A percentile compares a stretch with the other conserved stretches of the same genome.
Conservation (phyloP, 148 eudicot genomes). For the Spergularia bocconei region DNA sequence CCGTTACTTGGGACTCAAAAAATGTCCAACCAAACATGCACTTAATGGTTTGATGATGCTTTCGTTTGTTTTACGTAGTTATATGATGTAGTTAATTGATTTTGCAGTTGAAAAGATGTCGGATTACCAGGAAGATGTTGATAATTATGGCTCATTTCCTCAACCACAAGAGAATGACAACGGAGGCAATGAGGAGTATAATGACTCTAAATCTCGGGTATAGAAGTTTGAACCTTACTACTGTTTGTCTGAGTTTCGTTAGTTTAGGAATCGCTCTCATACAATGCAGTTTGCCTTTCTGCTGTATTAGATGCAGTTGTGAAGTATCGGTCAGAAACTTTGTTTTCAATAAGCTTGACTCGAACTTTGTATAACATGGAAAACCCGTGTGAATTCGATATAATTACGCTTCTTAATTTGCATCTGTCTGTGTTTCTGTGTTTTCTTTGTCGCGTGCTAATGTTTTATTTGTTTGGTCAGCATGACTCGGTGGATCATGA, state of each 20-base stretch:
- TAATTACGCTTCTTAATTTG: not conserved
- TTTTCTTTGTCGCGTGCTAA: conserved; percentile 3
- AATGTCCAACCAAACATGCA: too few relatives aligned
- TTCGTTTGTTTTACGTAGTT: too few relatives aligned
- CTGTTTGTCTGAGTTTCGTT: not conserved
- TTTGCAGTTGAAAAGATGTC: conserved; percentile 34
- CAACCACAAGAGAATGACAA: conserved; percentile 38
- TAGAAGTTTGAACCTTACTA: not conserved
- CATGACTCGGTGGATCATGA: conserved; percentile 59
- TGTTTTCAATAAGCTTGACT: not conserved
- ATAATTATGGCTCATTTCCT: conserved; percentile 37
- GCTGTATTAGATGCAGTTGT: not conserved
- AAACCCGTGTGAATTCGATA: not conserved
- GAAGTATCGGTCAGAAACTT: not conserved
- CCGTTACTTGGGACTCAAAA: too few relatives aligned
- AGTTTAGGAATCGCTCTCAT: not conserved
- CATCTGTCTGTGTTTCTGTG: not conserved
- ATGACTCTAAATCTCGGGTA: conserved; percentile 56
- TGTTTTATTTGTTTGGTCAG: conserved; percentile 26
- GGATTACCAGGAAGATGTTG: conserved; percentile 53
- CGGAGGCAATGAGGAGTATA: conserved; percentile 36
- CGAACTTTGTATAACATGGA: not conserved
- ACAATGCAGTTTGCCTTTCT: not conserved
- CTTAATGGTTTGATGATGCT: too few relatives aligned
- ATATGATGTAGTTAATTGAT: too few relatives aligned